Base-by-base conservation (phyloP, 2,329 filamentous ascomycete species). In the Pestalotiopsis fici region DNA sequence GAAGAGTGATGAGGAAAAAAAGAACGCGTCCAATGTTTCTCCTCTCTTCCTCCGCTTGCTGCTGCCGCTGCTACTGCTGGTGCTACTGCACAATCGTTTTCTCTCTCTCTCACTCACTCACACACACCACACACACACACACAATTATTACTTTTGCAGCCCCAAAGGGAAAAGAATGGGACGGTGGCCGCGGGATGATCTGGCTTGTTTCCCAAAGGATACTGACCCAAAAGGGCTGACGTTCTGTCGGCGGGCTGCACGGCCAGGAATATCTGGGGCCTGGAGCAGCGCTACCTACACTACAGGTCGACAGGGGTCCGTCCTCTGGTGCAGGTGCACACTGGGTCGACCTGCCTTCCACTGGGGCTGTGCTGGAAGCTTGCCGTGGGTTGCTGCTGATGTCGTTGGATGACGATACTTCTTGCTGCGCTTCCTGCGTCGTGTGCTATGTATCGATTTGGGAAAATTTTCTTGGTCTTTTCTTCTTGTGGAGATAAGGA, bases 121-220 rank as follows among this genome's bases (percentile, higher is more conserved):
- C 43, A 47, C 43, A n/a, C 37, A 43, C 37, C 37, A 43, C 43
- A 50, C 15, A 50, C 43, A 21, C 43, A 50, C n/a, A 21, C 43
- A 9, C 60, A 35, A 43, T 31, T 18, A 11, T 65, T 55, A 23
- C 50, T 60, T n/a, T 39, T 21, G 23, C 27, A 23, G 57, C 57
- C 37, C 15, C 55, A 23, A 28, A 55, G n/a, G 55, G 64, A 43
- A 59, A 68, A 66, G 66, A 65, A 66, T 68, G 67, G 67, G 67
- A 68, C 61, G 65, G 59, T 21, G 55, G 21, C 27, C 55, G 27
- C 55, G 55, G 57, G 65, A 65, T 62, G 67, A 64, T 66, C 60
- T 64, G 64, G 65, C 59, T 66, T 61, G 57, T 64, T 68, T 59
- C 39, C 60, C 64, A 50, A 43, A 28, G 50, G 23, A 21, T n/a